Base-by-base conservation (phyloP, 768 basidiomycete species). In the Termitomyces heimii region DNA sequence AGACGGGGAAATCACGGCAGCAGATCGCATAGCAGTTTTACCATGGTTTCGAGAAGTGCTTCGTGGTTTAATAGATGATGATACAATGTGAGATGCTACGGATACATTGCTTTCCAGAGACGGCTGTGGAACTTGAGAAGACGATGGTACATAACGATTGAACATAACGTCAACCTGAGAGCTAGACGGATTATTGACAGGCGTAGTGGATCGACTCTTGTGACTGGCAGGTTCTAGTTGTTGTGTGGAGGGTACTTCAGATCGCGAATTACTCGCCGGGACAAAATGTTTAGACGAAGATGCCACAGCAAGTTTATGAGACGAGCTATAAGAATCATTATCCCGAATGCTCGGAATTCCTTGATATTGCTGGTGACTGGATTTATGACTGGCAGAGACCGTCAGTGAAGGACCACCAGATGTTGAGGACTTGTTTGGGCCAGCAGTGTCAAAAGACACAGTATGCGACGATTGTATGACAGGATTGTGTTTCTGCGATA, bases 61-160 rank as follows among this genome's bases (percentile, higher is more conserved):
- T 42, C 14, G 24, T 20, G 54, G 35, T 32, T 60, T 51, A 50
- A 45, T 43, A 20, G 43, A 44, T 52, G 39, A 48, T 55, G 49
- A 43, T 57, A 54, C 57, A 57, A 18, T 55, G 8, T 34, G 48
- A 31, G 56, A 50, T 31, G 60, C 54, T 53, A 58, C 49, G 48
- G 32, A 55, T 54, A 55, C 58, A 57, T 54, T 57, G 34, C 18
- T 52, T 53, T 55, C 59, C 20, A 40, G 44, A 22, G 35, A 53
- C 53, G 58, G 20, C 35, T 53, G 54, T 40, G 48, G 43, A 45
- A 52, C 26, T 59, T 62, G 57, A 47, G 59, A 60, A 42, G 62
- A 53, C 42, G 57, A 44, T 39, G 55, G 29, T 55, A 48, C 48
- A 57, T 40, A 48, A 37, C 43, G 58, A 37, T 54, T 29, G 26